Percentiles rank a stretch among this genome's conserved stretches.
Conservation (phyloP, 306 rosid genomes). For the Arachis stenosperma region DNA sequence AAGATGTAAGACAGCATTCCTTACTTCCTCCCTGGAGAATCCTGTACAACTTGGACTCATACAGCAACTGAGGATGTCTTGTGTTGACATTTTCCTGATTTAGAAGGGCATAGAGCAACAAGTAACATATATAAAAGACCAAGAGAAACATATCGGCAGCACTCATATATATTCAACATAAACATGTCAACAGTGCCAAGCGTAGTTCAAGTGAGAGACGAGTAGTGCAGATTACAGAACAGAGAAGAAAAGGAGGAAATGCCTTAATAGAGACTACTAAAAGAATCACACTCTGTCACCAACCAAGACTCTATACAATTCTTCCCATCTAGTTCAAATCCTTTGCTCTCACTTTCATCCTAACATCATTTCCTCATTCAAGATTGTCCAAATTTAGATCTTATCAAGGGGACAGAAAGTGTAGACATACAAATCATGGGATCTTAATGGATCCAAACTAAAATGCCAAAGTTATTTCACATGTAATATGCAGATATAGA, state of each 20-base stretch:
- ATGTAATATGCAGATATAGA: too few species aligned
- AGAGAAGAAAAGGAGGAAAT: not conserved
- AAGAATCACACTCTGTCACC: not conserved
- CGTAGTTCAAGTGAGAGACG: not conserved
- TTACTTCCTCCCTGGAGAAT: conserved; percentile 95
- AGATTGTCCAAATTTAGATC: not conserved
- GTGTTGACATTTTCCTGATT: conserved; percentile 85
- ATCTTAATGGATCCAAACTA: not conserved
- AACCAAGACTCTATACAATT: not conserved
- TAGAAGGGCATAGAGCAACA: not conserved
- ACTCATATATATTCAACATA: conserved; percentile 10
- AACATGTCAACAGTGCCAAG: conserved; percentile 14
- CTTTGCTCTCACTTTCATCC: not conserved
- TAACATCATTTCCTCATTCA: not conserved
- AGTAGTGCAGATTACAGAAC: not conserved
- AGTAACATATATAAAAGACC: not conserved
- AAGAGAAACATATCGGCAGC: conserved; percentile 2
- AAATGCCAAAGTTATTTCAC: not conserved
- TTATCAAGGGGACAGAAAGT: not conserved
- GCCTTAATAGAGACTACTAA: not conserved
- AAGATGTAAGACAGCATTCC: conserved; percentile 24
- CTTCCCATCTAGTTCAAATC: not conserved
- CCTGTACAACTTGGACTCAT: conserved; percentile 89
- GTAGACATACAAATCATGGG: not conserved
- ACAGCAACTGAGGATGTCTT: conserved; percentile 90